These are phyloP conservation scores for Senna siamea DNA, from an alignment of 306 rosid genomes.

Conservation along the genomic window DNA sequence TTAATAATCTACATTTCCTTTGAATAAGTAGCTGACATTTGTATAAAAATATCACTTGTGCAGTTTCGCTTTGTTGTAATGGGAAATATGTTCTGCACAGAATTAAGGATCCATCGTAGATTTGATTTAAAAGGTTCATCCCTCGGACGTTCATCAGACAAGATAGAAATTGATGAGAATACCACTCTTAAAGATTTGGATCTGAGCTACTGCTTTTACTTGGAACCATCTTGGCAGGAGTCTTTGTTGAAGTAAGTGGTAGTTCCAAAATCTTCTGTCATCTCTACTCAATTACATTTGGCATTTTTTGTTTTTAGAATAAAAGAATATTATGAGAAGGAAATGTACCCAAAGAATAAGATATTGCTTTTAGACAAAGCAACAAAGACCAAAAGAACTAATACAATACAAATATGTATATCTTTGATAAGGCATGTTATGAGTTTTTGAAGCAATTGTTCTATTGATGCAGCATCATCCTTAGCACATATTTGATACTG, in stretches of 20 bases:
- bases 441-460: slow-evolving; percentile 15
- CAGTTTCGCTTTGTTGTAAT: slow-evolving; percentile 99
- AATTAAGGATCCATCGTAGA: slow-evolving; percentile 93
- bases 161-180: slow-evolving; percentile 95
- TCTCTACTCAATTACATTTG: neutral
- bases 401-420: slow-evolving; percentile 14
- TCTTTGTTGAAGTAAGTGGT: slow-evolving; percentile 77
- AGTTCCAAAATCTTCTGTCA: slow-evolving; percentile 15
- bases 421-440: slow-evolving; percentile 13
- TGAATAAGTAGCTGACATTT: slow-evolving; percentile 40
- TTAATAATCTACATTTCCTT: slow-evolving; percentile 35
- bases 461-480: too few relatives aligned
- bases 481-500: too few relatives aligned
- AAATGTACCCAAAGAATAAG: neutral
- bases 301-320: slow-evolving; percentile 6
- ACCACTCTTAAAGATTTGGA: slow-evolving; percentile 98
- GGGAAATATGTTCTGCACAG: slow-evolving; percentile 99
- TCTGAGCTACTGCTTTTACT: slow-evolving; percentile 77
- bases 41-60: slow-evolving; percentile 39
- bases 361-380: slow-evolving; percentile 11
- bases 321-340: slow-evolving; percentile 24
- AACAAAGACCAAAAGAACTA: neutral
- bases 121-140: slow-evolving; percentile 97
- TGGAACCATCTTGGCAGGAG: slow-evolving; percentile 97
- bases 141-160: slow-evolving; percentile 94